phyloP scores from a whole-genome alignment of 164 flowering plant genomes.

The Chimonanthus praecox region DNA sequence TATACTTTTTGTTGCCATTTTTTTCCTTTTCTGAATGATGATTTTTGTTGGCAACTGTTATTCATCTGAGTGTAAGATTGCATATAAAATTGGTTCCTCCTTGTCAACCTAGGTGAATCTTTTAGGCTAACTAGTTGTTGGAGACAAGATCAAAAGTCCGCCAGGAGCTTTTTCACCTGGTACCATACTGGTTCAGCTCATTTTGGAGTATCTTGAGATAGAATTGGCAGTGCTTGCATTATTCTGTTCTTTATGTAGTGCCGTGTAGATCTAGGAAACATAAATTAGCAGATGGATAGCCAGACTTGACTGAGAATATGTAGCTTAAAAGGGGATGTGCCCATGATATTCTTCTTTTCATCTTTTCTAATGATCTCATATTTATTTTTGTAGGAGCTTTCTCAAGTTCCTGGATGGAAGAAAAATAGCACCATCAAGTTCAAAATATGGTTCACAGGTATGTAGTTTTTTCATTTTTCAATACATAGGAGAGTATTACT shows the following conservation, averaged over 20 bases:
- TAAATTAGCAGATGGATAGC: background rate
- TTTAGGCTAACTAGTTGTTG: background rate
- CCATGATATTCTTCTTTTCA: background rate
- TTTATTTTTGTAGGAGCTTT: conserved; percentile 59
- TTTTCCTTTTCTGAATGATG: background rate
- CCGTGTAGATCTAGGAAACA: background rate
- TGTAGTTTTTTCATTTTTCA: too few relatives aligned
- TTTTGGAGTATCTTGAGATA: background rate
- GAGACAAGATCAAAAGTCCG: background rate
- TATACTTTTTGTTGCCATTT: too few relatives aligned
- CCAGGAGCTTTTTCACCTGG: background rate
- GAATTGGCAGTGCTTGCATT: background rate
- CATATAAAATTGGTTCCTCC: background rate
- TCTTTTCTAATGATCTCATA: conserved; percentile 1
- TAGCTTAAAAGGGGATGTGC: background rate
- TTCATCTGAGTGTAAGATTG: background rate
- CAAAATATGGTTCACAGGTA: conserved; percentile 94
- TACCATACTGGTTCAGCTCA: background rate
- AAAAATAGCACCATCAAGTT: conserved; percentile 52
- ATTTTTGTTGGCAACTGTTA: background rate
- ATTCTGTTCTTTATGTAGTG: background rate
- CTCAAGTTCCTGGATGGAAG: conserved; percentile 69
- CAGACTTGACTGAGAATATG: background rate
- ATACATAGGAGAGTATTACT: too few relatives aligned
- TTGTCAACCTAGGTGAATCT: background rate